phyloP scores from a whole-genome alignment of 1,284 basidiomycete species.

The Ganoderma sinense region DNA sequence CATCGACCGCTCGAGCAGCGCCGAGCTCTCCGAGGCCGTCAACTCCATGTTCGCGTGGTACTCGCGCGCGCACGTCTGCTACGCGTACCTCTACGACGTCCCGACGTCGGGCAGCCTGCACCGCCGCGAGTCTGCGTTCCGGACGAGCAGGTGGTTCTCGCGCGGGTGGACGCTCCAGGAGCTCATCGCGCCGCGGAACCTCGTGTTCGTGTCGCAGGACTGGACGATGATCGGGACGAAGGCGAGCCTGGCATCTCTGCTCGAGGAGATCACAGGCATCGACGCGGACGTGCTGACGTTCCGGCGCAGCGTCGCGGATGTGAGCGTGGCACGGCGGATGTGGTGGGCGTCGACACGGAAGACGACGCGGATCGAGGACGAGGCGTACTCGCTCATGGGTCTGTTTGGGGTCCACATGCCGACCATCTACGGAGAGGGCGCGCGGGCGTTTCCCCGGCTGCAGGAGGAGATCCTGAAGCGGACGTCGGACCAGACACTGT shows the following conservation, averaged over 20 bases:
- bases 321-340: slow-evolving; percentile 30
- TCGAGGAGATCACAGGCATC: slow-evolving; percentile 27
- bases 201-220: slow-evolving; percentile 25
- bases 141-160: slow-evolving; percentile 27
- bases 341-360: slow-evolving; percentile 25
- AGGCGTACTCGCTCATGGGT: slow-evolving; percentile 30
- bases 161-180: slow-evolving; percentile 30
- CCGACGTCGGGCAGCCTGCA: slow-evolving; percentile 7
- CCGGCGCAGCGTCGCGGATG: slow-evolving; percentile 21
- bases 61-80: slow-evolving; percentile 19
- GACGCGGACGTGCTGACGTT: slow-evolving; percentile 29
- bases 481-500: slow-evolving; percentile 30
- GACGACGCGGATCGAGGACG: slow-evolving; percentile 28
- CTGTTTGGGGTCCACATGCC: slow-evolving; percentile 30
- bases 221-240: slow-evolving; percentile 27
- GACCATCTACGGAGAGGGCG: slow-evolving; percentile 28
- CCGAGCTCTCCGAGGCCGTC: slow-evolving; percentile 29
- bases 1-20: slow-evolving; percentile 29
- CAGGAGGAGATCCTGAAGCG: slow-evolving; percentile 29
- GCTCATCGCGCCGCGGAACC: slow-evolving; percentile 27
- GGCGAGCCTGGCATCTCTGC: slow-evolving; percentile 23
- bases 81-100: slow-evolving; percentile 22
- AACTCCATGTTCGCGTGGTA: slow-evolving; percentile 30
- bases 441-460: slow-evolving; percentile 23
- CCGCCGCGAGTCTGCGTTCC: slow-evolving; percentile 9